Evolutionary conservation across 306 rosid species (phyloP).

Genomic region (Sphenostylis stenocarpa): DNA sequence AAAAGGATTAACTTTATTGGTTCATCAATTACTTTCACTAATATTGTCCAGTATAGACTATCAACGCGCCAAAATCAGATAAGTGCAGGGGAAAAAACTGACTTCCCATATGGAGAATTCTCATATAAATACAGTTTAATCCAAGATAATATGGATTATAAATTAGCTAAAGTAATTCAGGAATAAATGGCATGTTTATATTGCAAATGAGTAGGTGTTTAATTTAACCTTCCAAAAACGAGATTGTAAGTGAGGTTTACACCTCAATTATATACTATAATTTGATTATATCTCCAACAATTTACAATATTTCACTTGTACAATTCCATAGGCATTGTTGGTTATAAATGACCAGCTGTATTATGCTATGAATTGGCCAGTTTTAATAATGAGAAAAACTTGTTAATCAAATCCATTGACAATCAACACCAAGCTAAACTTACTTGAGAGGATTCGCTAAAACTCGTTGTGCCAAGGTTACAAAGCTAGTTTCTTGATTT

Average conservation of each 20-base stretch:
- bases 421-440: constrained; percentile 32
- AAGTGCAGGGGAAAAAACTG: not conserved
- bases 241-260: too few relatives aligned
- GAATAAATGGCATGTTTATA: not conserved
- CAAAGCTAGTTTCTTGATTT: constrained; percentile 99
- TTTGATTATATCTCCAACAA: too few relatives aligned
- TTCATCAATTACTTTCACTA: not conserved
- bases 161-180: not conserved
- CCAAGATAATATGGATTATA: not conserved
- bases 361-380: not conserved
- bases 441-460: constrained; percentile 92
- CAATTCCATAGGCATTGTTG: not conserved
- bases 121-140: not conserved
- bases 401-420: not conserved
- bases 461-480: constrained; percentile 93
- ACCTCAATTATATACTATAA: too few relatives aligned
- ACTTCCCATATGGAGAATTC: not conserved
- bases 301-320: not conserved
- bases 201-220: too few relatives aligned
- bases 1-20: not conserved
- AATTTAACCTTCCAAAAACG: too few relatives aligned
- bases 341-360: not conserved
- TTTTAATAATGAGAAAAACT: not conserved
- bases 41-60: not conserved
- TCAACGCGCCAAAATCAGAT: not conserved